Evolutionary conservation across 352 stramenopile species (phyloP), one percentile per base, ranked within the genome.

Genomic region (Pythium guiyangense): DNA sequence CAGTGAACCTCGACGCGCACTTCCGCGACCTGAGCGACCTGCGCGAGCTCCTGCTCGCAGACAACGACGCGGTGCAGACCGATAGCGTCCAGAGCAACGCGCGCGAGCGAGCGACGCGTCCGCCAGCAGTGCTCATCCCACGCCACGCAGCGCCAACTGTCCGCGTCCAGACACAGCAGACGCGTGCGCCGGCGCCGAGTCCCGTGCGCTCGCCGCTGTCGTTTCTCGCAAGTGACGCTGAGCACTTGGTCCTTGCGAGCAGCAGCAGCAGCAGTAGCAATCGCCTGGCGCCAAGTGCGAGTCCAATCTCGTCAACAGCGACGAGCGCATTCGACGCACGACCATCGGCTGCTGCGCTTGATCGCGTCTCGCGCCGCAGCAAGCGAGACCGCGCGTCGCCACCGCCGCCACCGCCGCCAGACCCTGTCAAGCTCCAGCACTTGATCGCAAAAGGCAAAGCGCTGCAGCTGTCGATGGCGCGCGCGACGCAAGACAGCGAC

Each of bases 371-470:
- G 42, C 18, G 17, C 5, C n/a, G 42, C 42, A 20, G 20, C n/a
- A 47, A 20, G 5, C 18, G 39, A 18, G 15, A 15, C 6, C 10
- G 17, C 17, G 11, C 42, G 11, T 29, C 34, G 26, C 14, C 40
- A 20, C 22, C 27, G n/a, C 11, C 48, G 2, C 34, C 48, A 9
- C n/a, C 48, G 3, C 14, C 49, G 18, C 49, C 22, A 2, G 49
- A 47, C 22, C 29, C 35, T 4, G 14, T 46, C 11, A 56, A 54
- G 29, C 50, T 68, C 1, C 66, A 58, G 20, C n/a, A 60, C 8
- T 48, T 83, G 40, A 64, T 84, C 49, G 57, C 66, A 22, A 82
- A 81, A 56, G 74, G 74, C 6, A 78, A 78, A 42, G 60, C 63
- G 6, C 49, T 84, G 39, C 63, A 78, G 31, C 34, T 65, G n/a